A percentile compares a stretch with the other conserved stretches of the same genome.
Evolutionary conservation across 495 filamentous ascomycete species (phyloP).

Genomic region (Lophiostoma macrostomum): DNA sequence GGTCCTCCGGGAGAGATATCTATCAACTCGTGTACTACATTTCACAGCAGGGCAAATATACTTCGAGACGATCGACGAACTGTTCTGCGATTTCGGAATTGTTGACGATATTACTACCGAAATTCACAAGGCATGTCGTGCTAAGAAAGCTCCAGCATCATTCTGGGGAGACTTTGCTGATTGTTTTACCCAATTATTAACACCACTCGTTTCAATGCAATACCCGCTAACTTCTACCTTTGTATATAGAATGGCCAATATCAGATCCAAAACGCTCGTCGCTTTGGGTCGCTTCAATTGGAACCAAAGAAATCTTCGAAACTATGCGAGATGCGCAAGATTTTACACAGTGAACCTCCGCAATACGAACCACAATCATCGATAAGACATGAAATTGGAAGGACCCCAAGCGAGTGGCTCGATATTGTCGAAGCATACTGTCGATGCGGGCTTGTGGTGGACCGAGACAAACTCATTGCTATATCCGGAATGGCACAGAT

Average conservation of each 20-base stretch:
- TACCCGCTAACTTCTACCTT: no score
- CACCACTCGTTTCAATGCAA: no score
- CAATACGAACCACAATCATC: not conserved
- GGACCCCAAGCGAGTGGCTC: not conserved
- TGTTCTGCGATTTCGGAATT: constrained; percentile 2
- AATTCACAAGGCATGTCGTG: no score
- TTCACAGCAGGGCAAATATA: constrained; percentile 7
- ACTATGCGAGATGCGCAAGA: not conserved
- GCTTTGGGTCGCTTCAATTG: no score
- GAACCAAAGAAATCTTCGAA: no score
- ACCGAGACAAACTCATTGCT: constrained; percentile 5
- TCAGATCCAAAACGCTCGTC: no score
- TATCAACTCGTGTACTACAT: constrained; percentile 5
- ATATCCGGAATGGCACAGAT: constrained; percentile 8
- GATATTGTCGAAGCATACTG: constrained; percentile 10
- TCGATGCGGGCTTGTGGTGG: not conserved
- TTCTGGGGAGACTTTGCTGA: no score
- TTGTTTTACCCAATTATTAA: no score
- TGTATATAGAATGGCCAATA: no score
- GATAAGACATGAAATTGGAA: not conserved
- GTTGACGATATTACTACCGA: not conserved
- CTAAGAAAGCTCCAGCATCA: no score
- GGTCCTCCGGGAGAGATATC: constrained; percentile 7
- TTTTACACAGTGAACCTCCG: not conserved
- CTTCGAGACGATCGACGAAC: not conserved